These are phyloP conservation scores for Fusarium clavum DNA, from an alignment of 2,329 filamentous ascomycete species.

Conservation along the genomic window DNA sequence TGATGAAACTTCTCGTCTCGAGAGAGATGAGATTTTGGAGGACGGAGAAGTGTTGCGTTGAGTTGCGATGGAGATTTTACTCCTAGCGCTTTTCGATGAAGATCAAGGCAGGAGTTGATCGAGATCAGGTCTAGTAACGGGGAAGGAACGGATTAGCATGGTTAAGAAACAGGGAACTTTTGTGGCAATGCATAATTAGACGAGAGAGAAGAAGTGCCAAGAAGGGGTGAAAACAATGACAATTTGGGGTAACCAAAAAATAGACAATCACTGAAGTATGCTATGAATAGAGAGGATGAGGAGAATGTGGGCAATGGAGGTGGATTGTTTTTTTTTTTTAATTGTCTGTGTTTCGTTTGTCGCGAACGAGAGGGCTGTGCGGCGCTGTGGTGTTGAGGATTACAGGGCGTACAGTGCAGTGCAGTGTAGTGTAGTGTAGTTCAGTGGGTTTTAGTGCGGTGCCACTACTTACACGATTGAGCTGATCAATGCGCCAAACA, in stretches of 20 bases:
- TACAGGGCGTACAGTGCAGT: constrained; percentile 13
- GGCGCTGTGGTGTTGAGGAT: constrained; percentile 5
- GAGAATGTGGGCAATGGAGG: background rate
- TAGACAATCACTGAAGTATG: background rate
- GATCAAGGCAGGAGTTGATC: constrained; percentile 33
- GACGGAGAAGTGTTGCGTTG: constrained; percentile 1
- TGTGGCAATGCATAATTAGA: constrained; percentile 23
- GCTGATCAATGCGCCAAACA: constrained; percentile 26
- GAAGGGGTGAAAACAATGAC: background rate
- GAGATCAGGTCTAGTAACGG: constrained; percentile 30
- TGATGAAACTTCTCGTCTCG: constrained; percentile 17
- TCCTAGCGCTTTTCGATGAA: constrained; percentile 40
- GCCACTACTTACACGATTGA: constrained; percentile 40
- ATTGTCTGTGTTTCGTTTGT: constrained; percentile 9
- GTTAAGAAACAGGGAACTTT: constrained; percentile 27
- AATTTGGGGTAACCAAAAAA: background rate
- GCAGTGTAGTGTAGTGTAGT: background rate
- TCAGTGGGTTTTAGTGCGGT: constrained; percentile 4
- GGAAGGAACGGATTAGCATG: constrained; percentile 45
- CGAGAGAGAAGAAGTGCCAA: background rate
- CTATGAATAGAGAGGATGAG: background rate
- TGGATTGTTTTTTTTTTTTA: background rate
- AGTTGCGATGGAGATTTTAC: constrained; percentile 3
- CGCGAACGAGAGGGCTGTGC: constrained; percentile 7
- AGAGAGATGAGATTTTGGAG: constrained; percentile 17